These are phyloP conservation scores for Pistacia atlantica DNA, from an alignment of 345 rosid genomes.

Conservation along the genomic window DNA sequence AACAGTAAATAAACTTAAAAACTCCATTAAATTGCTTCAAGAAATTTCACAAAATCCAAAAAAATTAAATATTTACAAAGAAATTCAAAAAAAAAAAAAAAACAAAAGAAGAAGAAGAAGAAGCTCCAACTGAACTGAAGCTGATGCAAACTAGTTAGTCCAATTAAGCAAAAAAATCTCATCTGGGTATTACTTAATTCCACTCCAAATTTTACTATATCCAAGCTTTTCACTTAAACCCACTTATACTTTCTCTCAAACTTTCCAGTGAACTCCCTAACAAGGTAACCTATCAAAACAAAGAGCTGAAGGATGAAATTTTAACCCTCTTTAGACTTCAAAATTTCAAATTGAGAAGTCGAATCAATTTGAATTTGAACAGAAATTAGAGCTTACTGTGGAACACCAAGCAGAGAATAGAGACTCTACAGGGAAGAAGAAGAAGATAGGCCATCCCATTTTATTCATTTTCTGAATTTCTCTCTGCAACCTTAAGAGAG, in stretches of 20 bases:
- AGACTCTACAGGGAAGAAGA: constrained; percentile 16
- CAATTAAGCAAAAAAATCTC: constrained; percentile 13
- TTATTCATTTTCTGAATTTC: constrained; percentile 15
- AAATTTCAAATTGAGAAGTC: background rate
- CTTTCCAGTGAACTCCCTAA: background rate
- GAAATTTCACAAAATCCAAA: background rate
- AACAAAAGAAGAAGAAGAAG: background rate
- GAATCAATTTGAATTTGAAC: too few relatives aligned
- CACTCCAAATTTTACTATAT: constrained; percentile 8
- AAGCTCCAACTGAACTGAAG: constrained; percentile 1
- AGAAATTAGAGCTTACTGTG: constrained; percentile 23
- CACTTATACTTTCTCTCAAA: too few relatives aligned
- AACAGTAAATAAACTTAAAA: background rate
- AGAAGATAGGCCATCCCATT: constrained; percentile 16
- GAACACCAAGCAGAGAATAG: constrained; percentile 20
- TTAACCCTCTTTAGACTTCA: constrained; percentile 8
- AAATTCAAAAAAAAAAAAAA: background rate
- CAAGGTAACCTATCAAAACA: background rate
- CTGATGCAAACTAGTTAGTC: background rate
- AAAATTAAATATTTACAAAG: background rate
- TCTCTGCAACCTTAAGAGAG: constrained; percentile 38
- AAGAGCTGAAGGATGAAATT: background rate
- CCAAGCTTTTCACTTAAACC: background rate
- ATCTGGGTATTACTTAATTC: constrained; percentile 6
- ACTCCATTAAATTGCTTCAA: background rate